phyloP scores from a whole-genome alignment of 2,329 filamentous ascomycete species.

The Colletotrichum graminicola region DNA sequence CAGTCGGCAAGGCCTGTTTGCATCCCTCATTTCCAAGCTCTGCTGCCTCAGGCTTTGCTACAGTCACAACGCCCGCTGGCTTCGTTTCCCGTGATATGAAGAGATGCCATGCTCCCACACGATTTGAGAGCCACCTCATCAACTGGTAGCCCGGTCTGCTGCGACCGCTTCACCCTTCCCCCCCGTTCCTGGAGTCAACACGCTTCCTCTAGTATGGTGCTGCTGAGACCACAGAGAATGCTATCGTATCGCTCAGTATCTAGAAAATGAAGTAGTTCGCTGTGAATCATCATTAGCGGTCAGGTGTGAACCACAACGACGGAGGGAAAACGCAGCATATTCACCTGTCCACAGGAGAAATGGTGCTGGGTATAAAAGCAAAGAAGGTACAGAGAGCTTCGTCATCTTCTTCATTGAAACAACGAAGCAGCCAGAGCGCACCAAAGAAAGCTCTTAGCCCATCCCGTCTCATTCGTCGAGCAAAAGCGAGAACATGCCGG shows the following conservation, averaged over 20 bases:
- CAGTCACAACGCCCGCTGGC: background rate
- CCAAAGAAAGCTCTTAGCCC: background rate
- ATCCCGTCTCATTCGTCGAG: background rate
- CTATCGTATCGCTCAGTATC: background rate
- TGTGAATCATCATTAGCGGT: background rate
- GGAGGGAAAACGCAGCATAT: too few species aligned
- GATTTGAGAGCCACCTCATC: background rate
- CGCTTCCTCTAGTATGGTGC: background rate
- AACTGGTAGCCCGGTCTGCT: background rate
- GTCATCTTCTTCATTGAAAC: background rate
- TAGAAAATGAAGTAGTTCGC: background rate
- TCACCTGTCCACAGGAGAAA: background rate
- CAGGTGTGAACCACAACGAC: background rate
- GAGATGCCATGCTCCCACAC: background rate
- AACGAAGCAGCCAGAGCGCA: background rate
- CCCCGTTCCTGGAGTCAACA: background rate
- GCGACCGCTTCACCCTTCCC: background rate
- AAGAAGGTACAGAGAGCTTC: background rate
- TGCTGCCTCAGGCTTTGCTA: background rate
- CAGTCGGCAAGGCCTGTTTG: background rate
- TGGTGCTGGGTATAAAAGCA: background rate
- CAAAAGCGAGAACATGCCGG: background rate
- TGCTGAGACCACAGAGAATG: background rate
- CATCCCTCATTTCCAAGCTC: background rate
- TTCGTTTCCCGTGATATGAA: background rate